A percentile compares a stretch with the other conserved stretches of the same genome.
Conservation (phyloP, 2,329 filamentous ascomycete species). For the Ramularia endophylla region DNA sequence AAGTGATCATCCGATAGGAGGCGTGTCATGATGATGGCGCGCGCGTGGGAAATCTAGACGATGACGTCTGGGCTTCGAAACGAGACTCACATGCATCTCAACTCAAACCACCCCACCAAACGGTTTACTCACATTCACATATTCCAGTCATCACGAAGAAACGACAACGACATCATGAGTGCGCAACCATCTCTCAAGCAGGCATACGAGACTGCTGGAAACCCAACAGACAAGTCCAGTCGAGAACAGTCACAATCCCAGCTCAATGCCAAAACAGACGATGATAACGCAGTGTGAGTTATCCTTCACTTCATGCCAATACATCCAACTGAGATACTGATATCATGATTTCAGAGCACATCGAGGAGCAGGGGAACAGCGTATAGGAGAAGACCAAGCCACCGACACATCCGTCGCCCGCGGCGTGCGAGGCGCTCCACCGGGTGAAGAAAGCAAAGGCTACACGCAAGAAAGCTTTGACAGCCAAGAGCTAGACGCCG, state of each 20-base stretch:
- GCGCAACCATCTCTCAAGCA: constrained; percentile 40
- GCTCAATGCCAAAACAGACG: constrained; percentile 31
- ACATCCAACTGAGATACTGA: background rate
- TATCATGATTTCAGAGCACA: constrained; percentile 24
- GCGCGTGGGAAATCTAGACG: background rate
- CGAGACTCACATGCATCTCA: too few relatives aligned
- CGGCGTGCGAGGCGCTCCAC: constrained; percentile 39
- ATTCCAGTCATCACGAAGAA: too few relatives aligned
- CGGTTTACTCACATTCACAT: too few relatives aligned
- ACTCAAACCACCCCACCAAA: too few relatives aligned
- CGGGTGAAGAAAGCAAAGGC: constrained; percentile 40
- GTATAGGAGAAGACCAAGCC: constrained; percentile 30
- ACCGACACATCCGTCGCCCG: constrained; percentile 34
- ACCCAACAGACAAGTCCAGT: constrained; percentile 39
- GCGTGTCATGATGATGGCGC: background rate
- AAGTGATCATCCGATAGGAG: background rate
- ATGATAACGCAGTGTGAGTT: constrained; percentile 18
- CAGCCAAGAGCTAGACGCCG: constrained; percentile 42
- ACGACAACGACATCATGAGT: constrained; percentile 12
- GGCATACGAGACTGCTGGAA: constrained; percentile 43
- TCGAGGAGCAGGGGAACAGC: constrained; percentile 34
- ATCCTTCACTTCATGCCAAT: background rate
- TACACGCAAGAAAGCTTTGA: constrained; percentile 37
- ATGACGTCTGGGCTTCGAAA: background rate
- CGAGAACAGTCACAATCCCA: constrained; percentile 32